Conservation (phyloP, 257 asterid genomes). For the Dorcoceras hygrometricum region DNA sequence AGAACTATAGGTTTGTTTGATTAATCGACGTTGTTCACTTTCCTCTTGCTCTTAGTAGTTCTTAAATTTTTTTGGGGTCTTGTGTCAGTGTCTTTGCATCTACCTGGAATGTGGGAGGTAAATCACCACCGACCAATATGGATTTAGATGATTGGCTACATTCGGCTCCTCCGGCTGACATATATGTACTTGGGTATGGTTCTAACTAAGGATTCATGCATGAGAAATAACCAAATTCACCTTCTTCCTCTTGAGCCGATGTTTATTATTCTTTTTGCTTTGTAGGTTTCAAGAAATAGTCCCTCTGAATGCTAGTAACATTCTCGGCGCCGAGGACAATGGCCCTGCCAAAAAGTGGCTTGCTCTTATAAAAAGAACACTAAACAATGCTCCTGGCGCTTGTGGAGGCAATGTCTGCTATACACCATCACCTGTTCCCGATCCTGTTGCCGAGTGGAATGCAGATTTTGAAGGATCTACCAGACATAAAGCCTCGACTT, state of each 20-base stretch:
- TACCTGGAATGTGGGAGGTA: constrained; percentile 98
- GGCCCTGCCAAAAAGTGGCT: constrained; percentile 98
- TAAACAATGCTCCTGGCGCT: constrained; percentile 62
- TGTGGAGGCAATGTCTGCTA: constrained; percentile 61
- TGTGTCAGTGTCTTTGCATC: constrained; percentile 73
- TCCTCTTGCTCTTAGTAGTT: constrained; percentile 10
- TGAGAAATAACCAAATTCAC: neutral
- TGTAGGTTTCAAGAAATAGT: constrained; percentile 94
- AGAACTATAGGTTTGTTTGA: constrained; percentile 46
- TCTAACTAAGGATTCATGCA: neutral
- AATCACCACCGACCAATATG: constrained; percentile 73
- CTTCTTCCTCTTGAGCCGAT: neutral
- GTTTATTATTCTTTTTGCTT: neutral
- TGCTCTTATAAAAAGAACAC: constrained; percentile 64
- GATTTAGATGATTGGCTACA: constrained; percentile 95
- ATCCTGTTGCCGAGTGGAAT: constrained; percentile 86
- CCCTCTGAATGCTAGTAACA: constrained; percentile 93
- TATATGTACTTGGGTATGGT: constrained; percentile 90
- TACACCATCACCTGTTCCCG: constrained; percentile 89
- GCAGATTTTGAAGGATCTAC: constrained; percentile 89
- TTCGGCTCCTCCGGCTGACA: constrained; percentile 96
- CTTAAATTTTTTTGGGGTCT: neutral
- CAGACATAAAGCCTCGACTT: constrained; percentile 66
- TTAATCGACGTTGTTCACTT: constrained; percentile 7
- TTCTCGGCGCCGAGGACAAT: constrained; percentile 93